These are phyloP conservation scores for Enteropsectra breve DNA, from an alignment of 371 early-diverging fungal genomes.

Conservation along the genomic window DNA sequence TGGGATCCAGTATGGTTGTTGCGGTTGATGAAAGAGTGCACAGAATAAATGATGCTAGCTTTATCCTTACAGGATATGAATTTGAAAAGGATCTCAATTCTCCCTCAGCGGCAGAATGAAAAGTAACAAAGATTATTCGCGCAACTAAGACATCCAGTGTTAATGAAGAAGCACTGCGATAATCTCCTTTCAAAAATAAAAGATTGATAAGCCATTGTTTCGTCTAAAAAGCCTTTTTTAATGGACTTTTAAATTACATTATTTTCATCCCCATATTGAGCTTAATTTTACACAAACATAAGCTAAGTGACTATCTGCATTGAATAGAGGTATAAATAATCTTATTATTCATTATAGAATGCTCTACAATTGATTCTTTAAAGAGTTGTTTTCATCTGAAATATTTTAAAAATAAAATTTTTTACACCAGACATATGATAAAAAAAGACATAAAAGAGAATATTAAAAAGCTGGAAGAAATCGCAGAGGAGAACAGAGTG, in stretches of 20 bases:
- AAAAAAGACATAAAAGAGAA: conserved; percentile 22
- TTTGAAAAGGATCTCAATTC: neutral
- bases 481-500: neutral
- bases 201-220: neutral
- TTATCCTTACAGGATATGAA: conserved; percentile 14
- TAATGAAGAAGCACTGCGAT: neutral
- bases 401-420: neutral
- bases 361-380: neutral
- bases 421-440: neutral
- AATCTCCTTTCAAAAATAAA: neutral
- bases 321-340: neutral
- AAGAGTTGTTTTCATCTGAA: neutral
- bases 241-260: neutral
- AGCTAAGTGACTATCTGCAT: neutral
- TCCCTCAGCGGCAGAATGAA: too few relatives aligned
- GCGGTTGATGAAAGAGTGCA: conserved; percentile 5
- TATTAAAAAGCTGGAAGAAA: conserved; percentile 5
- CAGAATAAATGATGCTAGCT: conserved; percentile 6
- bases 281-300: neutral
- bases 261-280: neutral
- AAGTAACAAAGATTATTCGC: neutral
- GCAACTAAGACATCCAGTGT: neutral
- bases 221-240: neutral
- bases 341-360: neutral
- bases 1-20: conserved; percentile 19